phyloP scores from a whole-genome alignment of 441 rosid genomes.

The Syzygium malaccense region DNA sequence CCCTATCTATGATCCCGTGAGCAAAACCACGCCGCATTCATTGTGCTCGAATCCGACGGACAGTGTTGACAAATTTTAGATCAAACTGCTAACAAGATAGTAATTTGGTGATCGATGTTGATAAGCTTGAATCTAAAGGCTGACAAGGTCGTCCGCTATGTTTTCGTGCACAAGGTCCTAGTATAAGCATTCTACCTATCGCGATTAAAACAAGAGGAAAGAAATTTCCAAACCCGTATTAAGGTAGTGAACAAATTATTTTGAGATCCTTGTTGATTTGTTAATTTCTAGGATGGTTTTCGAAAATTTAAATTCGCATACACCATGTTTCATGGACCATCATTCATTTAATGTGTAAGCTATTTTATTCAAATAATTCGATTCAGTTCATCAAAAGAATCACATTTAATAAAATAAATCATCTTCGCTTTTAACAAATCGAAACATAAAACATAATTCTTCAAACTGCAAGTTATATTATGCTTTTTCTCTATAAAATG shows the following conservation, averaged over 20 bases:
- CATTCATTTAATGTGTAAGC: not conserved
- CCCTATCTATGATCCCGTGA: not conserved
- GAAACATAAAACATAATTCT: not conserved
- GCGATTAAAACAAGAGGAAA: not conserved
- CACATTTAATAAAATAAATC: not conserved
- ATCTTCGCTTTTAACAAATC: not conserved
- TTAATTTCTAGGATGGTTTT: not conserved
- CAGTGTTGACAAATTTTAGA: not conserved
- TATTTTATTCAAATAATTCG: not conserved
- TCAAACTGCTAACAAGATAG: not conserved
- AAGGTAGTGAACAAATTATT: not conserved
- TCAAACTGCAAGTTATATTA: not conserved
- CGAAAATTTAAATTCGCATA: not conserved
- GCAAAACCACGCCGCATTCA: not conserved
- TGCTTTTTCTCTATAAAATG: not conserved
- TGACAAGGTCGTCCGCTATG: not conserved
- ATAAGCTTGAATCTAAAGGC: not conserved
- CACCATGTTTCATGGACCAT: not conserved
- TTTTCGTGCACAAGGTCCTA: not conserved
- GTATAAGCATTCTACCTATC: rapidly evolving
- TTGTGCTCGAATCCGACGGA: not conserved
- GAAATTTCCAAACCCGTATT: not conserved
- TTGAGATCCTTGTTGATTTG: not conserved
- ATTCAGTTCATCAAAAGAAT: not conserved
- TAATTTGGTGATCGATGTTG: not conserved